These are phyloP conservation scores for Hansenula sp. DNA, from an alignment of 1,139 yeast species.

Conservation along the genomic window DNA sequence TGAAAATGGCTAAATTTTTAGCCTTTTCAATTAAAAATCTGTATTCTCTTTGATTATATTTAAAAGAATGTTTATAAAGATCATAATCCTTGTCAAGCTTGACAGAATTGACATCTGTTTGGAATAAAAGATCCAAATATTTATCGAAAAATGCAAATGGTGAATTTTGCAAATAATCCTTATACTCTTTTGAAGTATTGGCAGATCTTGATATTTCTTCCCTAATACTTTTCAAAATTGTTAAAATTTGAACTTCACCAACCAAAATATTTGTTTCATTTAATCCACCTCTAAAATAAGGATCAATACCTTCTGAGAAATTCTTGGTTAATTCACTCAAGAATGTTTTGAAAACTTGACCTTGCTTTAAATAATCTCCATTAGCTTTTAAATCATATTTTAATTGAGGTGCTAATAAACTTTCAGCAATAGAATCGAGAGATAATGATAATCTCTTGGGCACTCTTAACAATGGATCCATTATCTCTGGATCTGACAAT, in stretches of 20 bases:
- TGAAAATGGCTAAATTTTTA: constrained; percentile 18
- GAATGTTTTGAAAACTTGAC: constrained; percentile 19
- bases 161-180: constrained; percentile 8
- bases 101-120: constrained; percentile 21
- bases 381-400: constrained; percentile 16
- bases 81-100: constrained; percentile 22
- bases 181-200: constrained; percentile 3
- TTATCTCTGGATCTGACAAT: constrained; percentile 19
- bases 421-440: constrained; percentile 24
- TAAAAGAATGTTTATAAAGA: constrained; percentile 10
- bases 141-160: constrained; percentile 20
- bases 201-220: constrained; percentile 5
- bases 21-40: constrained; percentile 12
- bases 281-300: constrained; percentile 17
- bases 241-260: constrained; percentile 18
- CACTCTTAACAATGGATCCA: constrained; percentile 37
- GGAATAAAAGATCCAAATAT: constrained; percentile 24
- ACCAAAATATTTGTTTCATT: constrained; percentile 23
- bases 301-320: constrained; percentile 13
- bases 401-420: constrained; percentile 11
- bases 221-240: constrained; percentile 23
- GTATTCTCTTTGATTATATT: constrained; percentile 18
- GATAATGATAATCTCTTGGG: constrained; percentile 31
- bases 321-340: constrained; percentile 14
- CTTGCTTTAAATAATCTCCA: constrained; percentile 13